These are phyloP conservation scores for Plasmopara muralis DNA, from an alignment of 352 stramenopile genomes.

Conservation along the genomic window DNA sequence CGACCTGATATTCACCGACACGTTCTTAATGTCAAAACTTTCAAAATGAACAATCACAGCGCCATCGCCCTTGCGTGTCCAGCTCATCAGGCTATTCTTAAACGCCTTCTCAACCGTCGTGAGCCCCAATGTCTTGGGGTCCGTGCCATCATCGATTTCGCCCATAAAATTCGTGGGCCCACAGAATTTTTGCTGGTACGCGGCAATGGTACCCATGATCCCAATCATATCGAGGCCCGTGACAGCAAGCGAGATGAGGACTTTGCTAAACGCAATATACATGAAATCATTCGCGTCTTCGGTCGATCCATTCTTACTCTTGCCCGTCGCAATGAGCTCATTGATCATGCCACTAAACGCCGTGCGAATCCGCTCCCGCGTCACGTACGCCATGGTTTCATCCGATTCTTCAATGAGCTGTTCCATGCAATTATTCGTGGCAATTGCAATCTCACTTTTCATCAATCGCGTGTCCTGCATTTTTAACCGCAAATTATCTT, in stretches of 20 bases:
- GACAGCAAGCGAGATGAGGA: slow-evolving; percentile 39
- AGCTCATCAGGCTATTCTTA: slow-evolving; percentile 28
- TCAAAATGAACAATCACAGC: slow-evolving; percentile 33
- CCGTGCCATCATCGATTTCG: slow-evolving; percentile 46
- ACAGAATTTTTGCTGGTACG: slow-evolving; percentile 54
- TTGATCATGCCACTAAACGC: slow-evolving; percentile 50
- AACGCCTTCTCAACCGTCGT: slow-evolving; percentile 38
- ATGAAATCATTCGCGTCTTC: slow-evolving; percentile 32
- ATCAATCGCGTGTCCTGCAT: slow-evolving; percentile 42
- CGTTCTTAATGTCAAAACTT: slow-evolving; percentile 34
- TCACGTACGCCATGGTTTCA: slow-evolving; percentile 25
- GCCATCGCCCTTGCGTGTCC: slow-evolving; percentile 34
- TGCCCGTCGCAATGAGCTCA: slow-evolving; percentile 34
- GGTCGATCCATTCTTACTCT: slow-evolving; percentile 28
- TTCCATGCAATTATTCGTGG: slow-evolving; percentile 40
- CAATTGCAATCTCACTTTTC: slow-evolving; percentile 40
- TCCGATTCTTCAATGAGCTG: slow-evolving; percentile 28
- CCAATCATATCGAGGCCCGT: slow-evolving; percentile 46
- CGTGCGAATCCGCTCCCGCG: slow-evolving; percentile 47
- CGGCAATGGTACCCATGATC: slow-evolving; percentile 33
- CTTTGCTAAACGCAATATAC: slow-evolving; percentile 33
- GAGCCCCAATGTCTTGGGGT: slow-evolving; percentile 36
- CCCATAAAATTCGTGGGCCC: slow-evolving; percentile 46
- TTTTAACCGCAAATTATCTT: slow-evolving; percentile 35
- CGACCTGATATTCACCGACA: slow-evolving; percentile 43